Conservation (phyloP, 139 green algal genomes). For the Chlorella sp. region DNA sequence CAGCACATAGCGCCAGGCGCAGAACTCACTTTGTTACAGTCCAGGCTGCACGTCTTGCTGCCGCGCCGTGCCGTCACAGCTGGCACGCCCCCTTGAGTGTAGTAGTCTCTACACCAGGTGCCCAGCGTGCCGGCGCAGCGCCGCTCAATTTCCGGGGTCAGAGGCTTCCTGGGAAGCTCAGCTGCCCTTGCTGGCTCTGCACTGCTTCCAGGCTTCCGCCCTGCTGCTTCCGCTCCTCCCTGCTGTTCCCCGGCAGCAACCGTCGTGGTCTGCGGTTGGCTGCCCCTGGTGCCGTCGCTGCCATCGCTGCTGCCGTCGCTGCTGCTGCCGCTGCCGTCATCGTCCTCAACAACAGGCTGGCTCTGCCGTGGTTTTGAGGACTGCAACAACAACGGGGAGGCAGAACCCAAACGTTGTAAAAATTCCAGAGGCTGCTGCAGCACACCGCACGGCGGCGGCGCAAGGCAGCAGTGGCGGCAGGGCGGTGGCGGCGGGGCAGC, state of each 20-base stretch:
- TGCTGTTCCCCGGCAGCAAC: too few species aligned
- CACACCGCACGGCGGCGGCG: not conserved
- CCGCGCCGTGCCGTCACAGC: not conserved
- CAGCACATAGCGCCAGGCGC: not conserved
- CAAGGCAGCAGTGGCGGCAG: not conserved
- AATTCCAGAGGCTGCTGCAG: too few species aligned
- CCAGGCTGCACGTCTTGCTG: conserved; percentile 28
- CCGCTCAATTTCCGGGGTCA: not conserved
- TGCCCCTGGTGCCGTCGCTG: not conserved
- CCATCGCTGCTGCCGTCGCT: too few species aligned
- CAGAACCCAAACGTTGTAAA: too few species aligned
- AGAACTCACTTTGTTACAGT: conserved; percentile 21
- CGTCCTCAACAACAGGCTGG: not conserved
- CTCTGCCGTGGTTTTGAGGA: not conserved
- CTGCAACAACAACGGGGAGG: too few species aligned
- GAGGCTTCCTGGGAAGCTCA: not conserved
- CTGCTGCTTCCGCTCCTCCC: too few species aligned
- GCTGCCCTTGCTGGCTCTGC: not conserved
- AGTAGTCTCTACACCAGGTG: conserved; percentile 17
- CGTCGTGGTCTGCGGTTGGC: not conserved
- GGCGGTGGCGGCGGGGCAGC: not conserved
- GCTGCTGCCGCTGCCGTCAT: not conserved
- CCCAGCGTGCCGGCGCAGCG: conserved; percentile 3
- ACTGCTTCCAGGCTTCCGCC: not conserved
- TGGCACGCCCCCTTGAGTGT: not conserved